Base-by-base conservation (phyloP, 1,284 basidiomycete genomes). In the Rhodotorula glutinis region DNA sequence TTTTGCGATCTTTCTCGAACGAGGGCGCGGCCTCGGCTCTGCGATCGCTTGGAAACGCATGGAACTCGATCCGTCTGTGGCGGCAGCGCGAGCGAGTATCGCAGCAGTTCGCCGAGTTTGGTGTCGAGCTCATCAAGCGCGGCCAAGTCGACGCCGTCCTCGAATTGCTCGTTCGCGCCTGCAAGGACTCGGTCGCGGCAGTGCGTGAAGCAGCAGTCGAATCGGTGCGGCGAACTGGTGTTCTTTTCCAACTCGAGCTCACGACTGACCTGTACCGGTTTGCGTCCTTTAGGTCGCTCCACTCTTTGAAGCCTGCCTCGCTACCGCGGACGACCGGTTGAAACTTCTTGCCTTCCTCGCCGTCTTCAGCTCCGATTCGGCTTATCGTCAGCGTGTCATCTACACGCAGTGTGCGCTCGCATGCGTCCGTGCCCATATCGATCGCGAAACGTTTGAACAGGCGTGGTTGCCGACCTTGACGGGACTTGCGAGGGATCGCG, bases 101-200 rank as follows among this genome's bases (percentile, higher is more conserved):
- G 25, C 82, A 83, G 69, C 82, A 83, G 65, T 78, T 91, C 46
- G 82, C 80, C 0, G 78, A 77, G 19, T 79, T 91, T 53, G 81
- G 83, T 14, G 71, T 69, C 58, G 76, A 56, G 19, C 61, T 57
- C 44, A 57, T 67, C 57, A 65, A 78, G 71, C 64, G 79, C 77
- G 61, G 77, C 74, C 76, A 72, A 57, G 76, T 72, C 25, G 68
- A 75, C 16, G 73, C 77, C 14, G 77, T 85, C 13, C 72, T 82
- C 53, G 74, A 78, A 44, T 80, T 90, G 64, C 81, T 92, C 74
- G 80, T 82, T 69, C 82, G 82, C 62, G 89, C 88, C 1, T 80
- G 97, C 47, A 83, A 87, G 67, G 94, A 97, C 76, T 80, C 82
- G 23, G 90, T 92, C 65, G 88, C 91, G 43, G 87, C 89, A 38